Conservation (phyloP, 1,284 basidiomycete species). For the Naganishia cerealis region DNA sequence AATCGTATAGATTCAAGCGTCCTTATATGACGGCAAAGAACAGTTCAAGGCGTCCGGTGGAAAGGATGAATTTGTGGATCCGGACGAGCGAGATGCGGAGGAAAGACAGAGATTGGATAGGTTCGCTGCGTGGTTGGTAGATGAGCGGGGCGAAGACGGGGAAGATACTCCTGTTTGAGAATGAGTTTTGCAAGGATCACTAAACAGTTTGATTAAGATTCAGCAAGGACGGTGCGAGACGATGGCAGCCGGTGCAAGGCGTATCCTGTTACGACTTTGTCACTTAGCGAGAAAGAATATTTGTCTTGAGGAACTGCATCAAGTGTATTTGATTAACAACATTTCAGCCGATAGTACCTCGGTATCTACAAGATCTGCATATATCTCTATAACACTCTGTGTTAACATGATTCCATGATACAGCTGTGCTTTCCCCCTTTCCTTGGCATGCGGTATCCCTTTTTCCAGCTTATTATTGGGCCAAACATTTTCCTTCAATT, state of each 20-base stretch:
- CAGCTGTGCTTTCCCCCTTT: too few species aligned
- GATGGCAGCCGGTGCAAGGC: neutral
- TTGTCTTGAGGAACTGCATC: neutral
- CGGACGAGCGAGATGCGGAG: conserved; percentile 62
- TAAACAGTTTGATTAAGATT: neutral
- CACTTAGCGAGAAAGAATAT: neutral
- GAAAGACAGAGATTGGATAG: conserved; percentile 81
- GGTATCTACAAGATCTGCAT: too few species aligned
- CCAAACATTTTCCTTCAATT: neutral
- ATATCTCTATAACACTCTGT: too few species aligned
- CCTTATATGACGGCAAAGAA: conserved; percentile 75
- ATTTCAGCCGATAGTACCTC: neutral
- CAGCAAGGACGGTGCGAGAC: too few species aligned
- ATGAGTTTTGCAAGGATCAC: neutral
- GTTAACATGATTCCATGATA: too few species aligned
- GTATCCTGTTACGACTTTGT: neutral
- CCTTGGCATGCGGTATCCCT: too few species aligned
- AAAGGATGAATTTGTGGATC: conserved; percentile 59
- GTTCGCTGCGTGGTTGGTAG: conserved; percentile 78
- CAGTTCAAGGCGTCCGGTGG: conserved; percentile 73
- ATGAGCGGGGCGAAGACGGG: conserved; percentile 44
- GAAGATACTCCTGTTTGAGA: conserved; percentile 25
- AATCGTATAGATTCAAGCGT: conserved; percentile 67
- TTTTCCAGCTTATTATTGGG: neutral
- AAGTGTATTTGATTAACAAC: neutral